Evolutionary conservation across 805 yeast species (phyloP).

Genomic region (Lipomyces japonicus): DNA sequence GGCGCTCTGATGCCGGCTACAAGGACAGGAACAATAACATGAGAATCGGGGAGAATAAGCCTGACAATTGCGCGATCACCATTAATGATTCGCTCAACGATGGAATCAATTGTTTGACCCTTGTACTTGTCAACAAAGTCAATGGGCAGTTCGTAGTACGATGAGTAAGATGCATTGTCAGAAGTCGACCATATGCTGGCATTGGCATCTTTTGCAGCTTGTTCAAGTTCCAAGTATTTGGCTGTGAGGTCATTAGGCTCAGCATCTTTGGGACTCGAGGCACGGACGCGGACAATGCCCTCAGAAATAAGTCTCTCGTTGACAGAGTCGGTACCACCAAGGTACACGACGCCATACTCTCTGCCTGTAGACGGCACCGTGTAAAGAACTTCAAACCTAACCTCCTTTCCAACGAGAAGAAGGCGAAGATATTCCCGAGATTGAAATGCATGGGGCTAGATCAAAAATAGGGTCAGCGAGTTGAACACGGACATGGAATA

Average conservation of each 20-base stretch:
- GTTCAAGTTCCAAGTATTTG: constrained; percentile 41
- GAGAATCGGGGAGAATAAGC: constrained; percentile 49
- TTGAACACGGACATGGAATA: not conserved
- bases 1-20: constrained; percentile 75
- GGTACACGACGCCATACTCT: constrained; percentile 67
- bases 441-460: constrained; percentile 50
- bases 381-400: constrained; percentile 57
- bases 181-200: constrained; percentile 54
- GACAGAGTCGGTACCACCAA: constrained; percentile 61
- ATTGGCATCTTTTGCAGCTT: constrained; percentile 49
- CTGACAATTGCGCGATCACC: constrained; percentile 77
- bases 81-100: constrained; percentile 70
- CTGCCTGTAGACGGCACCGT: constrained; percentile 46
- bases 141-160: constrained; percentile 36
- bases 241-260: constrained; percentile 15
- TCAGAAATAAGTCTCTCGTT: constrained; percentile 52
- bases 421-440: constrained; percentile 60
- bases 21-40: constrained; percentile 55
- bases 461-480: not conserved
- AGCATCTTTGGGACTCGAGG: constrained; percentile 40
- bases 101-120: constrained; percentile 47
- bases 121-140: constrained; percentile 40
- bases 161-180: constrained; percentile 2
- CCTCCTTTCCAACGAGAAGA: constrained; percentile 58
- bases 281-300: constrained; percentile 63